A percentile compares a stretch with the other conserved stretches of the same genome.
Evolutionary conservation across 176 grass and related monocot species (phyloP).

Genomic region (Hyparrhenia diplandra): DNA sequence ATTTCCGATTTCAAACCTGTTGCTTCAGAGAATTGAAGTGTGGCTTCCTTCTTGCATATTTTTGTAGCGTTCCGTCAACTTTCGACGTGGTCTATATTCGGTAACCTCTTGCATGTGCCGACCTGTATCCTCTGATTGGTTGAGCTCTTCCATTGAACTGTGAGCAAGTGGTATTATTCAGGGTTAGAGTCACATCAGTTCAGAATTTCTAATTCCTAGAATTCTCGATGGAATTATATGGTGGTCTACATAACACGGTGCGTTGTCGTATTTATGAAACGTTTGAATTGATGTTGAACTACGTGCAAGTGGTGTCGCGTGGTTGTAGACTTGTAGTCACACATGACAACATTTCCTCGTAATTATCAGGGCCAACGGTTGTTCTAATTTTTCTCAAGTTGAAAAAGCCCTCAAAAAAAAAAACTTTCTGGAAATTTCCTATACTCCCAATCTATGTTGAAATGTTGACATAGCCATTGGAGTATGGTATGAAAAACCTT

Average conservation of each 20-base stretch:
- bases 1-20: slow-evolving; percentile 24
- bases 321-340: neutral
- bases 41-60: neutral
- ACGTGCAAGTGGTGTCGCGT: neutral
- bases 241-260: neutral
- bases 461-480: neutral
- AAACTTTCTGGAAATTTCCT: no score
- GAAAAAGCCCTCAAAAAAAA: neutral
- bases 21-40: slow-evolving; percentile 28
- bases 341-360: neutral
- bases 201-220: slow-evolving; percentile 5
- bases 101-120: slow-evolving; percentile 16
- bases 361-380: neutral
- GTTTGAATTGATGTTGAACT: neutral
- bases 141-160: slow-evolving; percentile 1
- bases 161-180: slow-evolving; percentile 17
- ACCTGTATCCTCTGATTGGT: neutral
- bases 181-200: slow-evolving; percentile 2
- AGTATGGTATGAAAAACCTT: no score
- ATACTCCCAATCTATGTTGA: neutral
- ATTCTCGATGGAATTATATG: neutral
- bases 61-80: slow-evolving; percentile 33
- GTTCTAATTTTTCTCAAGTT: neutral
- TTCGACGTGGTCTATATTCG: neutral
- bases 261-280: neutral